Conservation (phyloP, 805 yeast species). For the Candida golubevii region DNA sequence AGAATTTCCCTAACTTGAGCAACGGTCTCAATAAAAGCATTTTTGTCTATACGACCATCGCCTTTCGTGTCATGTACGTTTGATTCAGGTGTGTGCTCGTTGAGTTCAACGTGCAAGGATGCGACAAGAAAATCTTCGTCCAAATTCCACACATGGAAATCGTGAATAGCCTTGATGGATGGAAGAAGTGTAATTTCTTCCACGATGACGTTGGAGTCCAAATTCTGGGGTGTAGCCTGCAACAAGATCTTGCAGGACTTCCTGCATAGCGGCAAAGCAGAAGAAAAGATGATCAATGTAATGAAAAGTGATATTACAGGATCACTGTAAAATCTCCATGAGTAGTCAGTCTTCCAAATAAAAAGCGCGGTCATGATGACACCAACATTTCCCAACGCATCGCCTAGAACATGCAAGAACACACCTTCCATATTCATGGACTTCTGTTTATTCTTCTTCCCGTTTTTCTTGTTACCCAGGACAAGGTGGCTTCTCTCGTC, state of each 20-base stretch:
- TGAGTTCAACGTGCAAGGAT: constrained; percentile 78
- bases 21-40: constrained; percentile 60
- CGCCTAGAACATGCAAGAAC: constrained; percentile 91
- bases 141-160: constrained; percentile 94
- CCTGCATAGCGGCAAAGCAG: constrained; percentile 86
- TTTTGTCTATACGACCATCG: constrained; percentile 39
- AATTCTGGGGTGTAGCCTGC: constrained; percentile 87
- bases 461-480: constrained; percentile 17
- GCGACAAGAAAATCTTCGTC: constrained; percentile 86
- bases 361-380: constrained; percentile 86
- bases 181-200: constrained; percentile 61
- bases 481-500: constrained; percentile 36
- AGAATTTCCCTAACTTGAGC: constrained; percentile 70
- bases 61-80: constrained; percentile 44
- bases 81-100: constrained; percentile 15
- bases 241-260: constrained; percentile 81
- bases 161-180: constrained; percentile 84
- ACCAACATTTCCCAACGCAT: constrained; percentile 92
- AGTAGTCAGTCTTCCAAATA: constrained; percentile 88
- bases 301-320: constrained; percentile 83
- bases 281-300: constrained; percentile 81
- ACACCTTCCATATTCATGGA: constrained; percentile 98
- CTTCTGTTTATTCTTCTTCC: constrained; percentile 28
- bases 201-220: constrained; percentile 72
- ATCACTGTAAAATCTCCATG: constrained; percentile 84